Evolutionary conservation across 768 basidiomycete genomes (phyloP), one percentile per base, ranked within the genome.

Genomic region (Suillus fuscotomentosus): DNA sequence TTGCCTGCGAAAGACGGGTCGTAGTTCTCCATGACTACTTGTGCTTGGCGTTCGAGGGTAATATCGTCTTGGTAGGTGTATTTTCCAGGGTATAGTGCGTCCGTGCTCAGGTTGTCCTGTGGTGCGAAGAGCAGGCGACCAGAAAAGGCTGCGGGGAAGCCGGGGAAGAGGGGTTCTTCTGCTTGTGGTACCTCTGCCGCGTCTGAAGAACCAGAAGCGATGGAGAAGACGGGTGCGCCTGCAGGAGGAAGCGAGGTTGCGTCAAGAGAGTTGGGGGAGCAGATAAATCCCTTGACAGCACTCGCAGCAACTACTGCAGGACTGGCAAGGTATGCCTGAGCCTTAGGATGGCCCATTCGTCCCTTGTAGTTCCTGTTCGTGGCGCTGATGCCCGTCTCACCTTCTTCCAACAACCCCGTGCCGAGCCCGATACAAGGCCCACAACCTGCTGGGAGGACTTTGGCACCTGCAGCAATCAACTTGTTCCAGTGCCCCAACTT

Each of bases 11-110:
- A 99, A 0, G 82, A 77, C 0, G 94, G 89, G 71, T 99, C 97
- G 76, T 99, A 99, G 80, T 99, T 99, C 80, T 99, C 97, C 96
- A 99, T 98, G 47, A 98, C 97, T 24, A 99, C 91, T 71, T 97
- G 87, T 2, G 95, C 96, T 76, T 99, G 97, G 36, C 89, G 86
- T 66, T 89, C 90, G 42, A 95, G 94, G 2, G 97, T 98, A 75
- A 99, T 97, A 72, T 98, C 97, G 75, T 99, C 97, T 77, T 97
- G 95, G 77, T 99, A 99, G 7, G 97, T 99, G 77, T 97, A 99
- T 77, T 97, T 99, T 22, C 97, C 97, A 1, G 97, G 97, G 79
- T 99, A 99, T 71, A 99, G 94, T 1, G 92, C 97, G 72, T 99
- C 97, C 1, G 97, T 99, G 76, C 96, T 99, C 65, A 99, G 77